Evolutionary conservation across 345 rosid species (phyloP).

Genomic region (Mangifera indica): DNA sequence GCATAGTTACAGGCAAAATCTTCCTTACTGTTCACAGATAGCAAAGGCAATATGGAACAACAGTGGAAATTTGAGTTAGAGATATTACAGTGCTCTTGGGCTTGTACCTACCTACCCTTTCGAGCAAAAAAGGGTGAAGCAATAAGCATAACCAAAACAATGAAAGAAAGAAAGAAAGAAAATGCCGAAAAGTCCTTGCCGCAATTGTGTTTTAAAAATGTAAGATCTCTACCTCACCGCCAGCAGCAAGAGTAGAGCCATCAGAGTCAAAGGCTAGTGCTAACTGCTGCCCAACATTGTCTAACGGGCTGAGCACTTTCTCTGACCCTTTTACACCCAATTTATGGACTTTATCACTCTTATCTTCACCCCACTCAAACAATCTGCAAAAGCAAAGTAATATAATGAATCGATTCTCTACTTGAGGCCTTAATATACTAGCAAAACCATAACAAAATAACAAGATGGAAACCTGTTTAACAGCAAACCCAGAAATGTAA

Average conservation of each 20-base stretch:
- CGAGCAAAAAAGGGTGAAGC: background rate
- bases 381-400: slow-evolving; percentile 41
- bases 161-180: no score
- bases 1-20: background rate
- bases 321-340: slow-evolving; percentile 50
- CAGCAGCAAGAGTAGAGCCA: slow-evolving; percentile 68
- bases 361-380: slow-evolving; percentile 63
- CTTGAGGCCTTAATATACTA: background rate
- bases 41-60: background rate
- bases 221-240: slow-evolving; percentile 70
- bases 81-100: background rate
- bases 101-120: background rate
- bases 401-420: background rate
- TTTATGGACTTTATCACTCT: slow-evolving; percentile 39
- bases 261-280: slow-evolving; percentile 67
- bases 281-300: slow-evolving; percentile 69
- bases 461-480: background rate
- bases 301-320: slow-evolving; percentile 50
- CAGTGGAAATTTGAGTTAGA: background rate
- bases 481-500: background rate
- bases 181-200: background rate
- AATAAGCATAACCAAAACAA: background rate
- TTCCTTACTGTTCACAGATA: background rate
- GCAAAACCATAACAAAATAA: background rate
- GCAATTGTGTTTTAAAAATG: background rate